phyloP scores from a whole-genome alignment of 352 stramenopile genomes.

The Globisporangium radiosum region DNA sequence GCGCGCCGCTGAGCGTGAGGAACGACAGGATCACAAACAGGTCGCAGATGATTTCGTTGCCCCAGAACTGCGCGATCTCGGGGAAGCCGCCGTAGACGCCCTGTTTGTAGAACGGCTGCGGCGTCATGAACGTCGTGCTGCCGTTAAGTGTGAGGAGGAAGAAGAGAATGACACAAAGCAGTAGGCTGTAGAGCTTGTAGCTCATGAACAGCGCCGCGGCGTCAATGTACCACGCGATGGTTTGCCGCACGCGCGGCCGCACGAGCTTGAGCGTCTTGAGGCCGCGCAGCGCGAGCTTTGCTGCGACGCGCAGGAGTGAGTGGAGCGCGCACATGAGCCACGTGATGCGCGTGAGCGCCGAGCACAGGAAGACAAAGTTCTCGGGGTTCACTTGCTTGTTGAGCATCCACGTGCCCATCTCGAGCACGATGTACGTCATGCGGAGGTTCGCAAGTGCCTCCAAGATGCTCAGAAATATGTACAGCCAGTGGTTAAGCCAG shows the following conservation, averaged over 20 bases:
- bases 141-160: slow-evolving; percentile 28
- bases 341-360: slow-evolving; percentile 38
- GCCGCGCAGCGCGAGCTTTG: slow-evolving; percentile 25
- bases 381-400: slow-evolving; percentile 33
- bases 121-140: slow-evolving; percentile 40
- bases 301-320: slow-evolving; percentile 17
- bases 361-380: slow-evolving; percentile 53
- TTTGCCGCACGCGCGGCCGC: slow-evolving; percentile 15
- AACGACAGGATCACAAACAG: slow-evolving; percentile 30
- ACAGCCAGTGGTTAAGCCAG: slow-evolving; percentile 72
- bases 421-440: slow-evolving; percentile 34
- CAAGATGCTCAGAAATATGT: slow-evolving; percentile 49
- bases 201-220: slow-evolving; percentile 36
- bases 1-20: slow-evolving; percentile 18
- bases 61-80: slow-evolving; percentile 35
- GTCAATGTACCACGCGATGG: slow-evolving; percentile 49
- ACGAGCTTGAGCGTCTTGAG: slow-evolving; percentile 33
- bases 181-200: slow-evolving; percentile 55
- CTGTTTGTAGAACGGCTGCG: slow-evolving; percentile 17
- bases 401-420: slow-evolving; percentile 59
- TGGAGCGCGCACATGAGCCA: slow-evolving; percentile 58
- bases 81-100: slow-evolving; percentile 33
- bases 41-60: slow-evolving; percentile 50
- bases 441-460: slow-evolving; percentile 38
- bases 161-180: slow-evolving; percentile 38